These are phyloP conservation scores for Colletotrichum kahawae DNA, from an alignment of 2,329 filamentous ascomycete species.

Conservation along the genomic window DNA sequence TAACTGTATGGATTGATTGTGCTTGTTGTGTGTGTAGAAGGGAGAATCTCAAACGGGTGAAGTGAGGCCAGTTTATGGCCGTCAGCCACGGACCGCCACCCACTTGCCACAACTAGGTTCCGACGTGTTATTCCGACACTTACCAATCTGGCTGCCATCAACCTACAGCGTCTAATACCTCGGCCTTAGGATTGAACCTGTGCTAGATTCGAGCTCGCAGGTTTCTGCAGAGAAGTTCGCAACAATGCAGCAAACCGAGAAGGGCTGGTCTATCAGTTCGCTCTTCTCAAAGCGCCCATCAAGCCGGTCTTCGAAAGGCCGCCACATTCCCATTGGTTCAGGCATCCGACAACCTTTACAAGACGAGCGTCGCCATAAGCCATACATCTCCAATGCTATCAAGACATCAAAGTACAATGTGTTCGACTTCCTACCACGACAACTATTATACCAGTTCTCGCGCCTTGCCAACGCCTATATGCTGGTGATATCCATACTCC, in stretches of 20 bases:
- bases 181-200: fast-evolving
- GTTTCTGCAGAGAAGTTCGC: neutral
- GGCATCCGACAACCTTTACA: slow-evolving; percentile 44
- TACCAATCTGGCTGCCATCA: neutral
- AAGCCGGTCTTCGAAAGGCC: slow-evolving; percentile 74
- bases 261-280: neutral
- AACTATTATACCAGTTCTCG: slow-evolving; percentile 84
- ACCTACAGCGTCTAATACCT: neutral
- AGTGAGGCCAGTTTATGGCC: no score
- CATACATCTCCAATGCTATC: slow-evolving; percentile 67
- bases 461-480: slow-evolving; percentile 90
- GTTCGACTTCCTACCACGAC: slow-evolving; percentile 86
- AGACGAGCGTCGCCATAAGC: slow-evolving; percentile 49
- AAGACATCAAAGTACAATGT: slow-evolving; percentile 83
- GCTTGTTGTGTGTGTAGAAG: no score
- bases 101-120: no score
- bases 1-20: no score
- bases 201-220: neutral
- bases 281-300: slow-evolving; percentile 37
- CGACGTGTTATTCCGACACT: no score
- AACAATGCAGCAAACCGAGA: neutral
- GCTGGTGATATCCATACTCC: slow-evolving; percentile 79
- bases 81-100: no score
- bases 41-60: no score
- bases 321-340: slow-evolving; percentile 48